Percentiles rank a stretch among this genome's conserved stretches.
Evolutionary conservation across 2,329 filamentous ascomycete genomes (phyloP).

Genomic region (Calycina herbarum): DNA sequence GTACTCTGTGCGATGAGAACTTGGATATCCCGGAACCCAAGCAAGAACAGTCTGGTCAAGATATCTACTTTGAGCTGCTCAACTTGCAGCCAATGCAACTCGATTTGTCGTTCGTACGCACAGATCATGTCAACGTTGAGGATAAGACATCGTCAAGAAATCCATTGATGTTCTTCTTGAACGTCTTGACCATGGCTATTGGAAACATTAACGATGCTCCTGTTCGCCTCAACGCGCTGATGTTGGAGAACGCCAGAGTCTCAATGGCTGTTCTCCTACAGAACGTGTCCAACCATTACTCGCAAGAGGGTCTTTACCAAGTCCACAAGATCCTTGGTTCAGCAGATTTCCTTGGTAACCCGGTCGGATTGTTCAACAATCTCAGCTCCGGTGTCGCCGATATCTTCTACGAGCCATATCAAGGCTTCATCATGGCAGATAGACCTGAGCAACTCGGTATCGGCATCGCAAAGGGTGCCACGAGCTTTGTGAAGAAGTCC

Average conservation of each 20-base stretch:
- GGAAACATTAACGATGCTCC: conserved; percentile 99
- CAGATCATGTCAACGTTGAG: conserved; percentile 93
- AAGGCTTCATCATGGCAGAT: conserved; percentile 94
- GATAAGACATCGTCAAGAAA: conserved; percentile 89
- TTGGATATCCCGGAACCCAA: conserved; percentile 91
- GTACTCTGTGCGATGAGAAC: conserved; percentile 83
- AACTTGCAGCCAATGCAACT: conserved; percentile 98
- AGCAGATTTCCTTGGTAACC: conserved; percentile 95
- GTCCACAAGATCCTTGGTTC: conserved; percentile 97
- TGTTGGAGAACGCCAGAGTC: conserved; percentile 92
- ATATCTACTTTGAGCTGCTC: conserved; percentile 96
- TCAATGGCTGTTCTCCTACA: conserved; percentile 80
- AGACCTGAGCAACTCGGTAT: conserved; percentile 91
- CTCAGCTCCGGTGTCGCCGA: conserved; percentile 95
- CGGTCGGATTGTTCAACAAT: conserved; percentile 96
- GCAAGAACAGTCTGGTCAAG: conserved; percentile 79
- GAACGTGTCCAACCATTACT: conserved; percentile 92
- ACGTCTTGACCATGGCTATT: conserved; percentile 98
- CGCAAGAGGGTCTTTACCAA: conserved; percentile 92
- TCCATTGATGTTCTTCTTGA: conserved; percentile 97
- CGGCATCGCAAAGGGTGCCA: conserved; percentile 94
- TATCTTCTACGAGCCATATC: conserved; percentile 99
- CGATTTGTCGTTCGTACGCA: conserved; percentile 94
- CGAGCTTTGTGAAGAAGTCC: conserved; percentile 97
- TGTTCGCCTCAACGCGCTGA: conserved; percentile 86